A percentile compares a stretch with the other conserved stretches of the same genome.
phyloP scores from a whole-genome alignment of 179 eudicot species.

The Gypsophila paniculata region DNA sequence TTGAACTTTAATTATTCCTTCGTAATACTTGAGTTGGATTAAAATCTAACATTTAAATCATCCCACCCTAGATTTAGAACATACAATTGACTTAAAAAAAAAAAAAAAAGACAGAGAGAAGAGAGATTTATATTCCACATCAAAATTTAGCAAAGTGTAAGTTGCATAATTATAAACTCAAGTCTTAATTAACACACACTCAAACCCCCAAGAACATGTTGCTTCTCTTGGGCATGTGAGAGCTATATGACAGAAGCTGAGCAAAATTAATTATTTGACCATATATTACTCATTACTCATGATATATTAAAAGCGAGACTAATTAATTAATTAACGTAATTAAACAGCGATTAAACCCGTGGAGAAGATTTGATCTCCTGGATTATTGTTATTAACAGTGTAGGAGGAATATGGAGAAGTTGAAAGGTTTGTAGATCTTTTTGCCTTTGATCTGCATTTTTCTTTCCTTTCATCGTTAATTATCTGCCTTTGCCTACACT shows the following conservation, averaged over 20 bases:
- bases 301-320: neutral
- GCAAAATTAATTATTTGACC: slow-evolving; percentile 17
- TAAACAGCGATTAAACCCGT: slow-evolving; percentile 43
- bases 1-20: no score
- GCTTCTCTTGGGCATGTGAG: slow-evolving; percentile 2
- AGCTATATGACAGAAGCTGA: neutral
- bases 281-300: neutral
- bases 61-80: neutral
- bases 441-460: slow-evolving; percentile 39
- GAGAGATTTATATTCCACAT: slow-evolving; percentile 6
- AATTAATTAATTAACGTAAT: neutral
- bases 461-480: slow-evolving; percentile 57
- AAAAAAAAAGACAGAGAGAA: no score
- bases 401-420: slow-evolving; percentile 25
- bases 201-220: slow-evolving; percentile 12
- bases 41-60: no score
- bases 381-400: neutral
- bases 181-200: neutral
- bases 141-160: slow-evolving; percentile 19
- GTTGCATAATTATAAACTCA: slow-evolving; percentile 23
- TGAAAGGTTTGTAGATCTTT: slow-evolving; percentile 35
- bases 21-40: no score
- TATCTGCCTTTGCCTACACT: slow-evolving; percentile 71
- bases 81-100: neutral
- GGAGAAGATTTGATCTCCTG: slow-evolving; percentile 34